Evolutionary conservation across 768 basidiomycete species (phyloP), one percentile per base, ranked within the genome.

Genomic region (Dendrothele bispora): DNA sequence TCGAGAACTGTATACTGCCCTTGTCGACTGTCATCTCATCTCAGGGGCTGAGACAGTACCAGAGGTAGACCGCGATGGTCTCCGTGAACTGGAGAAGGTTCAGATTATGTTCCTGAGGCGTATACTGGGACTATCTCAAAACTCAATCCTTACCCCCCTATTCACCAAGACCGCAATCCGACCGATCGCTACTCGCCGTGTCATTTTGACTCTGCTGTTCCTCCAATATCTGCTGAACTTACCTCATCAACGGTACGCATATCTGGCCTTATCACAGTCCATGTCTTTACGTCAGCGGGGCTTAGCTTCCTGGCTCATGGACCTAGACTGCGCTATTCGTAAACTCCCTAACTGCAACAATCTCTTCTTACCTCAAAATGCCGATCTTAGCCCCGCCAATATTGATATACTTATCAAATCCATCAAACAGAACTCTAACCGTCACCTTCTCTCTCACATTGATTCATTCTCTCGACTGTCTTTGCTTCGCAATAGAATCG

Each of bases 81-180:
- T 41, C 11, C 8, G 5, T 14, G 8, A 22, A 42, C 64, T 65
- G 18, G 80, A 82, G 24, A 80, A 73, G 6, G 49, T 53, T 69
- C 68, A 45, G 75, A 77, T n/a, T 69, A 71, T 53, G 71, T 75
- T 75, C 35, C 38, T 58, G 18, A 53, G 57, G 7, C 51, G 54
- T 1, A 14, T 55, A 2, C 56, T 63, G 1, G 50, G 54, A 2
- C 39, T 59, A 1, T 46, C 46, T 7, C 6, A 18, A 7, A 39
- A 28, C 6, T 53, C 53, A 4, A 41, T 45, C 15, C 14, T 45
- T 12, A 47, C 55, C 5, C 45, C 48, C 1, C 46, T 62, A 12
- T 58, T 46, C 46, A 49, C 59, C 4, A 59, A 62, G 34, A 53
- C 57, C 1, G 56, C 58, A 6, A 25, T 61, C 7, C 18, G 24